phyloP scores from a whole-genome alignment of 805 yeast genomes.

The Sugiyamaella boreocaroliniensis region DNA sequence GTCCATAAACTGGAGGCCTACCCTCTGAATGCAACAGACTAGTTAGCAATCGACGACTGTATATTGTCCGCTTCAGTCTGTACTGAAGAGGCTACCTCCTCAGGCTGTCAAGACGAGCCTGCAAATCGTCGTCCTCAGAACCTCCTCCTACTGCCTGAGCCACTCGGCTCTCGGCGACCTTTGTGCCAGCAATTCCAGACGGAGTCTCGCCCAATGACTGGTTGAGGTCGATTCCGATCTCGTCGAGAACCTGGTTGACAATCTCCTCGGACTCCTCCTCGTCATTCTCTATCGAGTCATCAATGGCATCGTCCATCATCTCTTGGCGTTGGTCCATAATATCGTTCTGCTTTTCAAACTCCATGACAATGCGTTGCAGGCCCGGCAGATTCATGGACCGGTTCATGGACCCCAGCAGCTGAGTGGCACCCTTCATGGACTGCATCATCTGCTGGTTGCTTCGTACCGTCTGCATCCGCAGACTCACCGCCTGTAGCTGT shows the following conservation, averaged over 20 bases:
- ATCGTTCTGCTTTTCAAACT: constrained; percentile 89
- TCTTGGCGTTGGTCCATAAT: constrained; percentile 98
- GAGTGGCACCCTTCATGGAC: constrained; percentile 85
- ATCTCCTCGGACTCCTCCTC: constrained; percentile 85
- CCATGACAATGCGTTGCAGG: constrained; percentile 83
- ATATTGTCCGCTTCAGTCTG: background rate
- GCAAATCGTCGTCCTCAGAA: constrained; percentile 71
- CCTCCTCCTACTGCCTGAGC: constrained; percentile 46
- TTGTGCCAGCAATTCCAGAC: constrained; percentile 28
- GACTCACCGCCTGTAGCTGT: constrained; percentile 87
- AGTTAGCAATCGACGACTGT: background rate
- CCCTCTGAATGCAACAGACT: background rate
- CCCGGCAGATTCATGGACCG: constrained; percentile 86
- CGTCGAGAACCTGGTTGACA: constrained; percentile 86
- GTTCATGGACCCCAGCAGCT: constrained; percentile 77
- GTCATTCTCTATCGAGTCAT: constrained; percentile 91
- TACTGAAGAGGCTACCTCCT: constrained; percentile 42
- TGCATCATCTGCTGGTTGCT: constrained; percentile 92
- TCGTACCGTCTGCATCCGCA: constrained; percentile 86
- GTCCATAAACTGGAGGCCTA: background rate
- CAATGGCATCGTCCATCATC: constrained; percentile 97
- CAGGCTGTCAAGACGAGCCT: constrained; percentile 78
- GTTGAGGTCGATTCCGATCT: constrained; percentile 82
- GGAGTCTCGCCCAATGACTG: constrained; percentile 44
- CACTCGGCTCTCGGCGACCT: constrained; percentile 32